phyloP scores from a whole-genome alignment of 2,329 filamentous ascomycete species.

The Aspergillus oerlinghausenensis region DNA sequence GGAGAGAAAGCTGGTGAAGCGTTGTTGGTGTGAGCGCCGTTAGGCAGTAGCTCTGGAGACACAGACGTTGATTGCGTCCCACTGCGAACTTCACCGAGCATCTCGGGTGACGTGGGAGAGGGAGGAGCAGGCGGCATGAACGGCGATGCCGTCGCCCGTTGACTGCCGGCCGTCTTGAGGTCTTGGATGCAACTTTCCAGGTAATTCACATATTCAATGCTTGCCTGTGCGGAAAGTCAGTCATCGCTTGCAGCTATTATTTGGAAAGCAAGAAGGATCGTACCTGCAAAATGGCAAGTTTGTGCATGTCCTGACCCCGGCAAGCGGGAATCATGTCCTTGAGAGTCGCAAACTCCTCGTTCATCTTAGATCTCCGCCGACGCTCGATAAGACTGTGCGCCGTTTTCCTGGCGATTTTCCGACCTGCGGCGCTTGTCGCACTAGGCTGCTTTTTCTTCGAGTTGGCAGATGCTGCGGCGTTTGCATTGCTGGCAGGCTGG shows the following conservation, averaged over 20 bases:
- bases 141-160: slow-evolving; percentile 13
- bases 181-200: slow-evolving; percentile 82
- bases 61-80: slow-evolving; percentile 29
- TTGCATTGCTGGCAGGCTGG: slow-evolving; percentile 8
- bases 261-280: slow-evolving; percentile 20
- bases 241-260: slow-evolving; percentile 2
- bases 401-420: slow-evolving; percentile 92
- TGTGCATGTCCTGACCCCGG: slow-evolving; percentile 93
- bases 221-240: slow-evolving; percentile 57
- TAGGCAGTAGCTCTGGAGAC: slow-evolving; percentile 32
- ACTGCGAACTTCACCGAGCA: slow-evolving; percentile 22
- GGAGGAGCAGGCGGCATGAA: slow-evolving; percentile 23
- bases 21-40: slow-evolving; percentile 15
- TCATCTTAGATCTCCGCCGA: slow-evolving; percentile 90
- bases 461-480: slow-evolving; percentile 28
- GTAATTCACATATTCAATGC: slow-evolving; percentile 94
- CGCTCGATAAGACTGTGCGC: slow-evolving; percentile 94
- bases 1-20: slow-evolving; percentile 33
- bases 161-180: slow-evolving; percentile 56
- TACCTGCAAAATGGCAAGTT: slow-evolving; percentile 90
- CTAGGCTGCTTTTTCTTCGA: slow-evolving; percentile 74
- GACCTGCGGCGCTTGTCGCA: slow-evolving; percentile 75
- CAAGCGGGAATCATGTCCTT: slow-evolving; percentile 97
- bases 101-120: slow-evolving; percentile 34
- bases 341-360: slow-evolving; percentile 90